Evolutionary conservation across 2,329 filamentous ascomycete species (phyloP), one percentile per base, ranked within the genome.

Genomic region (Akanthomyces muscarius): DNA sequence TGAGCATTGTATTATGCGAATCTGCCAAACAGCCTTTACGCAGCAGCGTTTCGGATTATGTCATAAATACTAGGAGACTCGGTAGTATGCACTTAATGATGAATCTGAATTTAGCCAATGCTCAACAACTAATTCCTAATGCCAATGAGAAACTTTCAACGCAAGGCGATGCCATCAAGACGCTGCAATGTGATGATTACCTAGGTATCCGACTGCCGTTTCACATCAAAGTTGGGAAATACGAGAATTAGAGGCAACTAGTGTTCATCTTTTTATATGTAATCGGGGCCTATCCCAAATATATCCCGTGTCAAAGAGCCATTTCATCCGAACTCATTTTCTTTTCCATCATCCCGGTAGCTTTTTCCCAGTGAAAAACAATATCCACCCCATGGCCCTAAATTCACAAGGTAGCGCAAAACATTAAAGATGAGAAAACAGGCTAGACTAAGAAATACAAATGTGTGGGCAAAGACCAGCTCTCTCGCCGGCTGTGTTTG

Each of bases 241-340:
- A 42, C 4, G 25, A 38, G 25, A 14, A 41, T n/a, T 10, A 30
- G 16, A 42, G 23, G 21, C 45, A 59, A 51, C 21, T 21, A n/a
- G 2, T 44, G 28, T 18, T 44, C 33, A 44, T 61, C 28, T 61
- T 53, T 30, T 28, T n/a, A 33, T 45, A 42, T 61, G 58, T 52
- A 25, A 53, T 10, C 33, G 10, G 6, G 38, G 38, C 48, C 38
- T 28, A 44, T 45, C 58, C 58, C 38, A 57, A 61, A 61, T 53
- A 28, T 11, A 61, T 52, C 25, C 45, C 33, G 28, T 61, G n/a
- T n/a, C 58, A 53, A 45, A 61, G 42, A 41, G 52, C 50, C 59
- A 38, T 55, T 10, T 28, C 50, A 48, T 61, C 59, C 42, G 36
- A 47, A 47, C 28, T 48, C 51, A 5, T 54, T 33, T 54, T 45